A percentile compares a stretch with the other conserved stretches of the same genome.
phyloP scores from a whole-genome alignment of 768 basidiomycete genomes.

The Pholiota molesta region DNA sequence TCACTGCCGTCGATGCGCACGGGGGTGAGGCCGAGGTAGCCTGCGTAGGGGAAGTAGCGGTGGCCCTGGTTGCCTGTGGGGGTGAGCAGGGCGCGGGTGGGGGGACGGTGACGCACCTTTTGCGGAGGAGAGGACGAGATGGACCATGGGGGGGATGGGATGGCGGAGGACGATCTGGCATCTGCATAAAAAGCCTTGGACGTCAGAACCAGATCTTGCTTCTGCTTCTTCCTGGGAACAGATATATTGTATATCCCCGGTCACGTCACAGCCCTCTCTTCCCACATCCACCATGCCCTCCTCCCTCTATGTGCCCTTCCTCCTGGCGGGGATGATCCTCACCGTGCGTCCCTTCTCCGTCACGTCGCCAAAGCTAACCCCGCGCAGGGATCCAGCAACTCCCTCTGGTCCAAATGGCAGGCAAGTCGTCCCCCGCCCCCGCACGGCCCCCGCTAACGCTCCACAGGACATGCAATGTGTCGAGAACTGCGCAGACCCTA shows the following conservation, averaged over 20 bases:
- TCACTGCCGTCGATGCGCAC: slow-evolving; percentile 76
- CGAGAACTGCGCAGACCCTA: slow-evolving; percentile 78
- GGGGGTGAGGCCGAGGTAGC: slow-evolving; percentile 82
- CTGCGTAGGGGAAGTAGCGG: slow-evolving; percentile 73
- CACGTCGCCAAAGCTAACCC: not conserved
- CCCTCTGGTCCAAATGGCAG: slow-evolving; percentile 86
- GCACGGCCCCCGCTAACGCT: slow-evolving; percentile 8
- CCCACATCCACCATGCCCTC: slow-evolving; percentile 57
- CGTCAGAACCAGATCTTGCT: slow-evolving; percentile 27
- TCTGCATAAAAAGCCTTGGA: slow-evolving; percentile 47
- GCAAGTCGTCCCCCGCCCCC: slow-evolving; percentile 32
- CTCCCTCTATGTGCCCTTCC: slow-evolving; percentile 70
- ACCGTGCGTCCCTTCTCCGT: slow-evolving; percentile 52
- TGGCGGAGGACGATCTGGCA: slow-evolving; percentile 32
- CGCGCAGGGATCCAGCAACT: slow-evolving; percentile 74
- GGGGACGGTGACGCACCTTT: slow-evolving; percentile 40
- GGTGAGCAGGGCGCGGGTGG: slow-evolving; percentile 14
- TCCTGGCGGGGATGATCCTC: slow-evolving; percentile 92
- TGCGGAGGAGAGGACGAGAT: slow-evolving; percentile 64
- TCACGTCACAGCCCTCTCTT: slow-evolving; percentile 16
- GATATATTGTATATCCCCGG: slow-evolving; percentile 11
- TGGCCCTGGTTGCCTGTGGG: slow-evolving; percentile 62
- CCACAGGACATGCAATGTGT: slow-evolving; percentile 96
- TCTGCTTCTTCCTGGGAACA: slow-evolving; percentile 35
- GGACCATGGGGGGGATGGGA: slow-evolving; percentile 57